A percentile compares a stretch with the other conserved stretches of the same genome.
Evolutionary conservation across 805 yeast genomes (phyloP).

Genomic region (Zygoascus ofunaensis): DNA sequence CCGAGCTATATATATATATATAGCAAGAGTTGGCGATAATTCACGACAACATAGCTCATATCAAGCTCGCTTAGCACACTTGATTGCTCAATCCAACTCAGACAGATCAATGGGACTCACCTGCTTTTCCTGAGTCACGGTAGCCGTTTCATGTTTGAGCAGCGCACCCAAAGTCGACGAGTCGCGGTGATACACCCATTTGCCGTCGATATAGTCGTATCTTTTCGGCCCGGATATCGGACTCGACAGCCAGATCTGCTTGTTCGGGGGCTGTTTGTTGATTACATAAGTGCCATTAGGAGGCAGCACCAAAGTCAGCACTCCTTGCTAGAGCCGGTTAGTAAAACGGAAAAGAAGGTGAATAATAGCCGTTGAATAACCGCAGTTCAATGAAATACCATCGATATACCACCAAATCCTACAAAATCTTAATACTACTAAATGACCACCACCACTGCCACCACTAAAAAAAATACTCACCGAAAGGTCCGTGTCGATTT

Average conservation of each 20-base stretch:
- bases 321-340: constrained; percentile 53
- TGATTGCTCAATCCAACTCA: too few species aligned
- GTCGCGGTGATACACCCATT: constrained; percentile 78
- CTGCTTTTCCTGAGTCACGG: constrained; percentile 23
- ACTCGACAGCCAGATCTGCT: constrained; percentile 91
- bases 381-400: not conserved
- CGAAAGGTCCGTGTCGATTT: constrained; percentile 65
- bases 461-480: constrained; percentile 33
- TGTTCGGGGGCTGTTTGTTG: constrained; percentile 95
- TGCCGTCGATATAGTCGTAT: constrained; percentile 61
- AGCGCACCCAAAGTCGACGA: constrained; percentile 40
- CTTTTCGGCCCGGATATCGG: constrained; percentile 89
- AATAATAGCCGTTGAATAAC: not conserved
- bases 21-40: too few species aligned
- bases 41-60: too few species aligned
- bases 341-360: not conserved
- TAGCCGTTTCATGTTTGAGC: constrained; percentile 41
- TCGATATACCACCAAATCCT: too few species aligned
- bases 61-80: too few species aligned
- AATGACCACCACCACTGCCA: too few species aligned
- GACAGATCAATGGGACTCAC: constrained; percentile 7
- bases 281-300: constrained; percentile 79
- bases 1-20: too few species aligned
- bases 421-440: too few species aligned
- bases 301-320: constrained; percentile 62